A percentile compares a stretch with the other conserved stretches of the same genome.
phyloP scores from a whole-genome alignment of 352 stramenopile genomes.

The Pythium sukuiense region DNA sequence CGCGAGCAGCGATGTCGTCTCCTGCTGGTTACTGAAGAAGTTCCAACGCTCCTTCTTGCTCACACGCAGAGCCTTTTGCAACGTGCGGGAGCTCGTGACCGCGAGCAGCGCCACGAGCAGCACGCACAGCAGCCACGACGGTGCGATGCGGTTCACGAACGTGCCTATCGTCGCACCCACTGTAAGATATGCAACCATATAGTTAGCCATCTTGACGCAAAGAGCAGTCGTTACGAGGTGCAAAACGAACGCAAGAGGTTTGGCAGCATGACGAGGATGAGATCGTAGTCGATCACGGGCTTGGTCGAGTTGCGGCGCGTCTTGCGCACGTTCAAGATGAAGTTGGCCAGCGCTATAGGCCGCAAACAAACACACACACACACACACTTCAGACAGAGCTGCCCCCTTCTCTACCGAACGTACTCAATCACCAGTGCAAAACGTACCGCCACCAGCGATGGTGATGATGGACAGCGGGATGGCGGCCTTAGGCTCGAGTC shows the following conservation, averaged over 20 bases:
- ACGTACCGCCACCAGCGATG: constrained; percentile 83
- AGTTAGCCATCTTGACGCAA: not conserved
- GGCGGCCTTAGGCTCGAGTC: constrained; percentile 88
- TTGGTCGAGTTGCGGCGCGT: constrained; percentile 87
- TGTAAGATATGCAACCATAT: constrained; percentile 10
- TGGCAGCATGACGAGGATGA: constrained; percentile 97
- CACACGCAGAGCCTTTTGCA: constrained; percentile 88
- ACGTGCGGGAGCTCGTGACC: constrained; percentile 83
- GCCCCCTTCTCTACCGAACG: not conserved
- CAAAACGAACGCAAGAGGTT: constrained; percentile 60
- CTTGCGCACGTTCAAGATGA: constrained; percentile 89
- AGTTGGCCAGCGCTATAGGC: constrained; percentile 85
- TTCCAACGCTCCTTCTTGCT: constrained; percentile 36
- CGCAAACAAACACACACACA: too few relatives aligned
- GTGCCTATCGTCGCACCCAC: constrained; percentile 75
- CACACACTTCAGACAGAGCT: not conserved
- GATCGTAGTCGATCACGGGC: constrained; percentile 97
- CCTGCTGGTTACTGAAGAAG: constrained; percentile 6
- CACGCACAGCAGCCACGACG: constrained; percentile 85
- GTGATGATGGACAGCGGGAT: constrained; percentile 96
- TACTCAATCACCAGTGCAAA: not conserved
- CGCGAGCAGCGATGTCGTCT: constrained; percentile 4
- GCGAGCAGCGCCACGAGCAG: constrained; percentile 89
- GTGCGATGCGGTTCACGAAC: constrained; percentile 91
- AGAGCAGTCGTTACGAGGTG: not conserved